Conservation (phyloP, 73 alveolate species). For the Paramecium sonneborni region DNA sequence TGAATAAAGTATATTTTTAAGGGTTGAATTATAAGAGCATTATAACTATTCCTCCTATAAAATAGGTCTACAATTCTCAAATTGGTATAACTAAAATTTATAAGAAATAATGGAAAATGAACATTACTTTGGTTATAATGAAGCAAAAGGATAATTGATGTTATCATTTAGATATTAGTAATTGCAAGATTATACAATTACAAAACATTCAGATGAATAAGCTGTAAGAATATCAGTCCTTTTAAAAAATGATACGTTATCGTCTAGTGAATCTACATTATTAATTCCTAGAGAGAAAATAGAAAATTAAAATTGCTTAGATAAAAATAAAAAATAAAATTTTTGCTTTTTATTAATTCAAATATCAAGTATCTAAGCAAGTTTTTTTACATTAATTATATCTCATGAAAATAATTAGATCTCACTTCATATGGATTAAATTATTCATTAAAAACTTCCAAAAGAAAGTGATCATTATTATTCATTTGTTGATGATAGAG, state of each 20-base stretch:
- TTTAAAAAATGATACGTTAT: neutral
- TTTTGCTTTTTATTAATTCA: neutral
- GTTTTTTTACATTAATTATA: neutral
- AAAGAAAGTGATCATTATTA: neutral
- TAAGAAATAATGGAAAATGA: neutral
- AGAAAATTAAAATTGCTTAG: neutral
- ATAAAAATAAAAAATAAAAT: neutral
- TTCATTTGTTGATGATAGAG: neutral
- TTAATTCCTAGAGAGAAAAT: neutral
- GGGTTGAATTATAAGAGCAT: neutral
- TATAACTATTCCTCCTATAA: neutral
- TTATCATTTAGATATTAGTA: neutral
- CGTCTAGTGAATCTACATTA: neutral
- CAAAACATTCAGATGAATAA: neutral
- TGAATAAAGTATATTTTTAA: neutral
- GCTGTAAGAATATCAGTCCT: neutral
- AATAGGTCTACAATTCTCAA: neutral
- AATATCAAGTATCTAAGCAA: neutral
- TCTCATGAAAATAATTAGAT: neutral
- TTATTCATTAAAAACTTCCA: neutral
- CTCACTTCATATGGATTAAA: neutral
- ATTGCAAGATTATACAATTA: neutral
- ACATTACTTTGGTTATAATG: neutral
- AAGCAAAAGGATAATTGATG: neutral
- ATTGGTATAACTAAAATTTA: neutral